These are phyloP conservation scores for Aspergillus brunneoviolaceus DNA, from an alignment of 2,329 filamentous ascomycete genomes.

Conservation along the genomic window DNA sequence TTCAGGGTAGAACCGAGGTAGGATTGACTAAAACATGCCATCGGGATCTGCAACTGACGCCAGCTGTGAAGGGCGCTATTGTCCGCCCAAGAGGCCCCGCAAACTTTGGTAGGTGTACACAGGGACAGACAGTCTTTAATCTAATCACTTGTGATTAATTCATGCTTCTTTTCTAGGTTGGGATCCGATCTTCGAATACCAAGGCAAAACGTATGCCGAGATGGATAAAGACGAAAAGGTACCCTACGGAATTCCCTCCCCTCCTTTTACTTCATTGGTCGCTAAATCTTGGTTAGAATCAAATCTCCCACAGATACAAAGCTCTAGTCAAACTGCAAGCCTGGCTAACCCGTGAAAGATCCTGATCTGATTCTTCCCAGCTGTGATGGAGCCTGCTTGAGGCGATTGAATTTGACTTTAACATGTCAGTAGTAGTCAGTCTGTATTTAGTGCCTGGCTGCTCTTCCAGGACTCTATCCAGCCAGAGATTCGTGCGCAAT, in stretches of 20 bases:
- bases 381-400: neutral
- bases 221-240: slow-evolving; percentile 94
- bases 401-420: neutral
- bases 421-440: slow-evolving; percentile 20
- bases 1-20: slow-evolving; percentile 85
- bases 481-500: slow-evolving; percentile 76
- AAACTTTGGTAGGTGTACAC: slow-evolving; percentile 69
- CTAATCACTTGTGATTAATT: neutral
- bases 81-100: slow-evolving; percentile 78
- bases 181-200: slow-evolving; percentile 94
- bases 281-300: slow-evolving; percentile 57
- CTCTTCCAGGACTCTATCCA: slow-evolving; percentile 86
- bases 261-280: neutral
- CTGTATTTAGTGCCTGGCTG: slow-evolving; percentile 32
- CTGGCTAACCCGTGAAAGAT: slow-evolving; percentile 63
- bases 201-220: slow-evolving; percentile 90
- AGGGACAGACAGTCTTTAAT: neutral
- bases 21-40: slow-evolving; percentile 22
- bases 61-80: slow-evolving; percentile 65
- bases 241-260: slow-evolving; percentile 18
- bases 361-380: slow-evolving; percentile 12
- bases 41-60: slow-evolving; percentile 4
- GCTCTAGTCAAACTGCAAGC: slow-evolving; percentile 82
- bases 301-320: slow-evolving; percentile 84
- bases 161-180: slow-evolving; percentile 61